Evolutionary conservation across 805 yeast genomes (phyloP), one percentile per base, ranked within the genome.

Genomic region (Teunomyces kruisii): DNA sequence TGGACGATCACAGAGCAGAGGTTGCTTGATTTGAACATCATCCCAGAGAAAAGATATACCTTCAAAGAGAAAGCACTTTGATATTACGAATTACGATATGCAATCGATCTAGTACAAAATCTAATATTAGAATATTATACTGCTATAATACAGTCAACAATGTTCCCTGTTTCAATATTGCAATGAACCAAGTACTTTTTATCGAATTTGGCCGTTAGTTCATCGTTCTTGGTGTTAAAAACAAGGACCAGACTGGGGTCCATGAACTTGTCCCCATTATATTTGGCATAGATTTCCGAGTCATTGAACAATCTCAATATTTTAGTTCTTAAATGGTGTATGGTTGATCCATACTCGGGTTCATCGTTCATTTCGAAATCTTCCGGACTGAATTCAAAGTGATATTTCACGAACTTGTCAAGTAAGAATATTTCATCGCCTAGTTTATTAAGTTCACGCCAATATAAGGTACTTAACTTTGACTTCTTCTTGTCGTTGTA

Each of bases 311-410:
- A 70, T 32, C 72, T 65, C 29, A 82, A 74, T 2, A 83, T 64
- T 57, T 81, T 84, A 1, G 62, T 52, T 49, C 89, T 75, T 44
- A 89, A 70, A 50, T 83, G 80, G 13, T 70, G 75, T 28, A 91
- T 72, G 14, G 83, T 78, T 8, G 91, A 80, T 1, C 96, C 96
- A 44, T 72, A 75, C 47, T 80, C 91, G 4, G 83, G 84, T 45
- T 86, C 62, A 5, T 65, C 79, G 49, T 77, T 77, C 52, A 65
- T 61, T 48, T 80, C 81, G 58, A 80, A 87, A 55, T 88, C 96
- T 53, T 84, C 91, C 0, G 95, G 94, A 26, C 87, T 80, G 62
- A 88, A 88, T 58, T 87, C 95, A 52, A 86, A 74, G 60, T 86
- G 86, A 58, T 83, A 87, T 19, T 68, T 70, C 27, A 85, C 57